Evolutionary conservation across 106 monocot species (phyloP), one percentile per base, ranked within the genome.

Genomic region (Dendrobium nobile): DNA sequence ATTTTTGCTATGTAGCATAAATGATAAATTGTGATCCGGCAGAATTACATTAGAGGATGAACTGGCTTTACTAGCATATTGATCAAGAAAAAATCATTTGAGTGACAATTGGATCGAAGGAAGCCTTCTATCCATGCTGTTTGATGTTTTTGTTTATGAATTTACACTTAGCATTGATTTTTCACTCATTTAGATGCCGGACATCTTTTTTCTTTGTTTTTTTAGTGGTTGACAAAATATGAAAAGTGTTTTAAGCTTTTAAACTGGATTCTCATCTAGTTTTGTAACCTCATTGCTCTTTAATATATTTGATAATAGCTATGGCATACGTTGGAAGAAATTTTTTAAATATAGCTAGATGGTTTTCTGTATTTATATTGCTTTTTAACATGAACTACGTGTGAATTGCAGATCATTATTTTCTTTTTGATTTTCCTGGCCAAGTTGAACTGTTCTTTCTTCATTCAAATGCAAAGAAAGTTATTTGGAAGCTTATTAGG

Each of bases 401-500:
- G 16, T 72, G 40, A 72, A 42, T 67, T 92, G 84, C 86, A 97
- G 97, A 98, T 89, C 97, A 98, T 75, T 98, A 98, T 72, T 80
- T 97, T 82, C 79, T 97, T 61, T 97, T 97, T 89, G 94, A 97
- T 86, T 94, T 97, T 83, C 97, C 97, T 80, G 94, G 97, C 22
- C 97, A 98, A 91, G 94, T 94, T 84, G 97, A 98, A 80, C 88
- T 98, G 77, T 98, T 98, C 88, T 98, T 91, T 78, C 97, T 98
- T 79, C 97, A 98, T 79, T 91, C 97, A 77, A 98, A 92, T 87
- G 89, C 92, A 54, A 94, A 88, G 80, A 98, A 83, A 78, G 82
- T 92, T 74, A 89, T 98, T 0, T 83, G 79, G 70, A 98, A 88
- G 84, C 92, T 94, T 74, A 83, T 82, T 27, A 98, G 87, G 86